These are phyloP conservation scores for Chlamydomonas sp. DNA, from an alignment of 139 green algal genomes.

Conservation along the genomic window DNA sequence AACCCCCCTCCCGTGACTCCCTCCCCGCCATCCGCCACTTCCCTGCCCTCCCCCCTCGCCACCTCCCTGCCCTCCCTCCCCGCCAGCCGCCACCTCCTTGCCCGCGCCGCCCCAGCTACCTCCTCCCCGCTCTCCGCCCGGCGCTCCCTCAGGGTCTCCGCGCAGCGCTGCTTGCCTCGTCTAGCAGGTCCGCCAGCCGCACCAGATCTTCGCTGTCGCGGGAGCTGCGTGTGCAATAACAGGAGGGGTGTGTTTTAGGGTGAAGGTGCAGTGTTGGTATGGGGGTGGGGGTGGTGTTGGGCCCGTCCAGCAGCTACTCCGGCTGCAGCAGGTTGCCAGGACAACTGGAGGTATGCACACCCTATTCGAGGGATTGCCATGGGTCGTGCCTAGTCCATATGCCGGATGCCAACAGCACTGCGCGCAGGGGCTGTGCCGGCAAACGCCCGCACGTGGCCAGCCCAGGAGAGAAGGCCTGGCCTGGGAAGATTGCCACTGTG, in stretches of 20 bases:
- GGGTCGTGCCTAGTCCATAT: too few relatives aligned
- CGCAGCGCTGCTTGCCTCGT: conserved; percentile 89
- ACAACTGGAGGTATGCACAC: too few relatives aligned
- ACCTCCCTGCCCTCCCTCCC: not conserved
- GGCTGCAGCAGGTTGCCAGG: too few relatives aligned
- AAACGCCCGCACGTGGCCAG: too few relatives aligned
- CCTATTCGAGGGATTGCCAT: too few relatives aligned
- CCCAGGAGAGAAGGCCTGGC: too few relatives aligned
- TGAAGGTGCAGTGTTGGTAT: not conserved
- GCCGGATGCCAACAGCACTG: too few relatives aligned
- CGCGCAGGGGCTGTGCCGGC: too few relatives aligned
- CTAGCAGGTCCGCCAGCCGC: conserved; percentile 94
- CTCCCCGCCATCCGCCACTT: too few relatives aligned
- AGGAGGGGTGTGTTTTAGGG: not conserved
- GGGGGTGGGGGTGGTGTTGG: not conserved
- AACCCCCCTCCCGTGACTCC: not conserved
- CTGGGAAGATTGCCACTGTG: too few relatives aligned
- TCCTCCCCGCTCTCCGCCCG: conserved; percentile 57
- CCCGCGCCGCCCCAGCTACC: conserved; percentile 33
- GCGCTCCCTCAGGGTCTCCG: conserved; percentile 70
- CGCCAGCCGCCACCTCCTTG: too few relatives aligned
- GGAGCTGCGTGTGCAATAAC: conserved; percentile 24
- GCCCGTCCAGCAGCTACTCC: too few relatives aligned
- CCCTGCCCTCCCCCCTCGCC: not conserved
- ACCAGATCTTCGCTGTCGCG: conserved; percentile 72